Evolutionary conservation across 2,329 filamentous ascomycete species (phyloP).

Genomic region (Ophiocordyceps robertsii): DNA sequence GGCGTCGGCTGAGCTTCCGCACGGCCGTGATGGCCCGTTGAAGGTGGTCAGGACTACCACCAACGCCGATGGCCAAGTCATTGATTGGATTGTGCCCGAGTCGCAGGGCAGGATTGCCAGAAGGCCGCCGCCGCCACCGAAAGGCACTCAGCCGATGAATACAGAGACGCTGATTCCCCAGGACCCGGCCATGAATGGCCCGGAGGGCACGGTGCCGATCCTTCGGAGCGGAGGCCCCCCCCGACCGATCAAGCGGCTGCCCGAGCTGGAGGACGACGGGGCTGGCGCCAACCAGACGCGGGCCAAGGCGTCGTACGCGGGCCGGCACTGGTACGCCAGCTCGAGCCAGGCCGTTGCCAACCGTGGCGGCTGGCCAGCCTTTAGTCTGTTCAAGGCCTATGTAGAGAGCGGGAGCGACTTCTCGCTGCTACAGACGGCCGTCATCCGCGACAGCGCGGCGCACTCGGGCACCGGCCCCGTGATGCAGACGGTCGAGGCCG

Average conservation of each 20-base stretch:
- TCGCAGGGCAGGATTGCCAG: conserved; percentile 6
- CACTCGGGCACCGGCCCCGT: conserved; percentile 3
- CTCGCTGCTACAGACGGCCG: conserved; percentile 8
- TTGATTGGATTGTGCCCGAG: conserved; percentile 8
- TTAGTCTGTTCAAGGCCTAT: conserved; percentile 7
- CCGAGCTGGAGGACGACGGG: not conserved
- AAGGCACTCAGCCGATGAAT: not conserved
- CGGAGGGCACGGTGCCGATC: conserved; percentile 8
- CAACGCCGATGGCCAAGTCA: conserved; percentile 4
- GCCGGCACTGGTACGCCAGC: conserved; percentile 9
- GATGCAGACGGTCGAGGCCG: conserved; percentile 9
- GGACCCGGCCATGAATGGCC: conserved; percentile 2
- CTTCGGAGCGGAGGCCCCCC: conserved; percentile 4
- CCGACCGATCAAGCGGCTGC: conserved; percentile 5
- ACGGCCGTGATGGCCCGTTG: not conserved
- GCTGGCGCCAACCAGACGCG: not conserved
- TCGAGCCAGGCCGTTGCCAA: conserved; percentile 3
- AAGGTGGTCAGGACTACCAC: conserved; percentile 6
- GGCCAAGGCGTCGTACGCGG: conserved; percentile 1
- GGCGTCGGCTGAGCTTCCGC: not conserved
- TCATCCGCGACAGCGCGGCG: conserved; percentile 4
- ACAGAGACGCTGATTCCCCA: not conserved
- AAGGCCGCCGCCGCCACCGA: conserved; percentile 1
- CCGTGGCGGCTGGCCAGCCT: conserved; percentile 6
- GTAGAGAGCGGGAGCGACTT: conserved; percentile 6